Evolutionary conservation across 1,139 yeast species (phyloP).

Genomic region (Spathaspora sp.): DNA sequence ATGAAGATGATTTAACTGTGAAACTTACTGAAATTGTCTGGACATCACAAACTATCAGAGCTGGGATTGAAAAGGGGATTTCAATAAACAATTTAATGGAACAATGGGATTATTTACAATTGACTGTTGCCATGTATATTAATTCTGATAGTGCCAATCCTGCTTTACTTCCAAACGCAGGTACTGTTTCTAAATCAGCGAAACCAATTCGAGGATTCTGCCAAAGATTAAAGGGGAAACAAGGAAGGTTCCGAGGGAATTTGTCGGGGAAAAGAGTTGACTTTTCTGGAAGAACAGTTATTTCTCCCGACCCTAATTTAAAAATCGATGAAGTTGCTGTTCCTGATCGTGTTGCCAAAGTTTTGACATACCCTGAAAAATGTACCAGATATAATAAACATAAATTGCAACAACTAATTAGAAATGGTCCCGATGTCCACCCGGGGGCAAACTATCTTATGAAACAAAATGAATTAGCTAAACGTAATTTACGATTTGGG

Average conservation of each 20-base stretch:
- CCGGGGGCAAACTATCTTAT: slow-evolving; percentile 96
- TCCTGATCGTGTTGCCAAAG: slow-evolving; percentile 95
- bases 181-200: slow-evolving; percentile 54
- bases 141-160: slow-evolving; percentile 95
- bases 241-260: slow-evolving; percentile 98
- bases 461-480: slow-evolving; percentile 80
- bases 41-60: slow-evolving; percentile 89
- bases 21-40: slow-evolving; percentile 95
- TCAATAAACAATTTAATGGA: slow-evolving; percentile 93
- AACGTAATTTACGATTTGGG: slow-evolving; percentile 88
- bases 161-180: slow-evolving; percentile 62
- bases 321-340: slow-evolving; percentile 97
- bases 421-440: slow-evolving; percentile 84
- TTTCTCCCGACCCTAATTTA: slow-evolving; percentile 97
- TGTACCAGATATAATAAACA: slow-evolving; percentile 85
- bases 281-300: slow-evolving; percentile 96
- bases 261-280: slow-evolving; percentile 98
- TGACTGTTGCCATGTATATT: slow-evolving; percentile 95
- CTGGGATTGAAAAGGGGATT: slow-evolving; percentile 94
- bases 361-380: slow-evolving; percentile 92
- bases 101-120: slow-evolving; percentile 96
- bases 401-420: slow-evolving; percentile 69
- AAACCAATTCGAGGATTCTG: slow-evolving; percentile 96
- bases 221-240: slow-evolving; percentile 96
- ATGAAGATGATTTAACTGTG: slow-evolving; percentile 96